Conservation (phyloP, 2,329 filamentous ascomycete genomes). For the Xenosphaeropsis pyriputrescens region DNA sequence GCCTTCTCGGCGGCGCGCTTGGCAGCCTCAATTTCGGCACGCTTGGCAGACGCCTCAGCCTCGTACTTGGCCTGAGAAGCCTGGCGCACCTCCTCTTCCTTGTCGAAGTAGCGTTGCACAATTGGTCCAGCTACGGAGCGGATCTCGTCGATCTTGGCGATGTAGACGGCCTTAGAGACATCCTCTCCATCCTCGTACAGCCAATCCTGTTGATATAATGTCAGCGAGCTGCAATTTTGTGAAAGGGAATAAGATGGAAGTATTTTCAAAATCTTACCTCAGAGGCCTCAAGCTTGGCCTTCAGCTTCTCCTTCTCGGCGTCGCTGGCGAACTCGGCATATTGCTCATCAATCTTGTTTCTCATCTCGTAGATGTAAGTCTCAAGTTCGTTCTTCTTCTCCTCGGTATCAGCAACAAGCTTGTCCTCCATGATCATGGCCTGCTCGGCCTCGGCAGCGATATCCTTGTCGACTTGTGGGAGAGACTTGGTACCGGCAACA, state of each 20-base stretch:
- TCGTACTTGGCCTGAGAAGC: conserved; percentile 64
- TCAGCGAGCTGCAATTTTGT: background rate
- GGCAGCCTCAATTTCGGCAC: conserved; percentile 23
- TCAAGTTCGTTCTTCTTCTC: conserved; percentile 99
- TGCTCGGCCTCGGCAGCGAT: conserved; percentile 68
- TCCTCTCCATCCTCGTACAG: conserved; percentile 96
- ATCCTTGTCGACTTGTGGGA: conserved; percentile 56
- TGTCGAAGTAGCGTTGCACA: conserved; percentile 89
- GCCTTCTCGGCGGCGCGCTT: conserved; percentile 29
- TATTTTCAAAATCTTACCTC: conserved; percentile 51
- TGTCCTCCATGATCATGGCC: conserved; percentile 93
- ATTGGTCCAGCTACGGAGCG: conserved; percentile 81
- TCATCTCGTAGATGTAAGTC: conserved; percentile 91
- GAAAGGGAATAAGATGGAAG: background rate
- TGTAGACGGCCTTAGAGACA: conserved; percentile 81
- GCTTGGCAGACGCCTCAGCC: conserved; percentile 55
- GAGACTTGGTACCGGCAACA: conserved; percentile 64
- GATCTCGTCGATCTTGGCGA: conserved; percentile 93
- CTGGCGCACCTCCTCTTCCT: conserved; percentile 75
- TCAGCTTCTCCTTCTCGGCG: conserved; percentile 81
- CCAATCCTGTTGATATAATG: conserved; percentile 59
- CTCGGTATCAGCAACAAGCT: conserved; percentile 93
- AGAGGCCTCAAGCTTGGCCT: conserved; percentile 64
- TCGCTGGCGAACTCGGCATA: conserved; percentile 82
- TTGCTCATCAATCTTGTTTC: conserved; percentile 86